Evolutionary conservation across 345 rosid species (phyloP).

Genomic region (Salix koriyanagi): DNA sequence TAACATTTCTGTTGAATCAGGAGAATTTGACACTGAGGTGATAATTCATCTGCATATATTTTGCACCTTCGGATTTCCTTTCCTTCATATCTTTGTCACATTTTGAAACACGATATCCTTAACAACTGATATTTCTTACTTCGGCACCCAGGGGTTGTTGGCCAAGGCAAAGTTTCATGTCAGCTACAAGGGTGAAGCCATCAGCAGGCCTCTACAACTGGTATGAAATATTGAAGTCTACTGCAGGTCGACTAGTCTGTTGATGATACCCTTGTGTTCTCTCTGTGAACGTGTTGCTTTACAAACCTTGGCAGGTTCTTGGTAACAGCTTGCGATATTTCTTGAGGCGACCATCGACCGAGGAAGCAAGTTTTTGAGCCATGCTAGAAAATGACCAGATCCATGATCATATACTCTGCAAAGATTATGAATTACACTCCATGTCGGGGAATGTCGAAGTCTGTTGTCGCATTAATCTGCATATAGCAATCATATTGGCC

Average conservation of each 20-base stretch:
- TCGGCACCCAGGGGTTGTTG: conserved; percentile 58
- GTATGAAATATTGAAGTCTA: conserved; percentile 28
- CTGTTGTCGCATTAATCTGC: neutral
- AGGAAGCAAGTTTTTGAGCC: conserved; percentile 70
- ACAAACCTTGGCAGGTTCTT: conserved; percentile 50
- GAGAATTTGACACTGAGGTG: conserved; percentile 98
- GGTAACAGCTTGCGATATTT: conserved; percentile 67
- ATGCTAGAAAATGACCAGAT: conserved; percentile 4
- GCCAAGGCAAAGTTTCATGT: conserved; percentile 97
- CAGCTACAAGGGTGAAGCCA: conserved; percentile 74
- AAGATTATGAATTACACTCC: neutral
- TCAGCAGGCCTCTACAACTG: conserved; percentile 92
- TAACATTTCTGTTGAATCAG: conserved; percentile 75
- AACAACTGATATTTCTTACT: neutral
- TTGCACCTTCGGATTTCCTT: neutral
- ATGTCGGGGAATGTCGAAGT: neutral
- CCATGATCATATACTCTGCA: neutral
- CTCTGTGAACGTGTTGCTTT: neutral
- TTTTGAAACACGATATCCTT: neutral
- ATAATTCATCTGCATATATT: neutral
- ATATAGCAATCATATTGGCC: neutral
- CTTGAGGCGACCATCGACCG: conserved; percentile 76
- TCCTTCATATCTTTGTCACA: neutral
- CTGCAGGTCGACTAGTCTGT: neutral
- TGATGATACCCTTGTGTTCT: neutral